Conservation (phyloP, 495 filamentous ascomycete species). For the Penicillium arizonense region DNA sequence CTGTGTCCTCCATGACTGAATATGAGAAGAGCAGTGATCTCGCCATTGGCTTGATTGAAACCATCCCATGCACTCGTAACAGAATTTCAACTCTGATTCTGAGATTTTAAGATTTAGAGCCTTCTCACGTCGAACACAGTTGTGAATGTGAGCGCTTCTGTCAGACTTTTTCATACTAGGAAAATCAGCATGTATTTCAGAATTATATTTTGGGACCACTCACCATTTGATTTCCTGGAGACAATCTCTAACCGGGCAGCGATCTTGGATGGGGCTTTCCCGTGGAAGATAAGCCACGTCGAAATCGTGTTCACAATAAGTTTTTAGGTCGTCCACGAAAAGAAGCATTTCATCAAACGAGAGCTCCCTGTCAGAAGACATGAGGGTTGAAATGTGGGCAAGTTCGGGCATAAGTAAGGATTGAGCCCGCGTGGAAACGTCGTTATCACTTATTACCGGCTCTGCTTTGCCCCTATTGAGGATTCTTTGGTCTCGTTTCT, state of each 20-base stretch:
- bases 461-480: slow-evolving; percentile 16
- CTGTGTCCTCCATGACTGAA: slow-evolving; percentile 14
- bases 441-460: slow-evolving; percentile 6
- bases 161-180: slow-evolving; percentile 14
- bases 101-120: slow-evolving; percentile 8
- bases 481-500: slow-evolving; percentile 18
- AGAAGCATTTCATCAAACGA: slow-evolving; percentile 20
- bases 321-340: slow-evolving; percentile 19
- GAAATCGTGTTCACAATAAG: slow-evolving; percentile 15
- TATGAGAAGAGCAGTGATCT: slow-evolving; percentile 10
- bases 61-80: slow-evolving; percentile 21
- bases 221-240: slow-evolving; percentile 9
- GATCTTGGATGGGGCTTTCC: slow-evolving; percentile 16
- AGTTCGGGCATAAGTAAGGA: slow-evolving; percentile 19
- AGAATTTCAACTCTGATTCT: slow-evolving; percentile 14
- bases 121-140: slow-evolving; percentile 10
- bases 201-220: slow-evolving; percentile 6
- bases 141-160: slow-evolving; percentile 18
- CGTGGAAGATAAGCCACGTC: slow-evolving; percentile 20
- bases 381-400: slow-evolving; percentile 13
- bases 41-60: slow-evolving; percentile 9
- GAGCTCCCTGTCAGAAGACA: slow-evolving; percentile 19
- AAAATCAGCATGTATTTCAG: slow-evolving; percentile 11
- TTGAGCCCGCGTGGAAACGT: slow-evolving; percentile 15
- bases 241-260: slow-evolving; percentile 13